Evolutionary conservation across 441 rosid genomes (phyloP).

Genomic region (Daphne laureola): DNA sequence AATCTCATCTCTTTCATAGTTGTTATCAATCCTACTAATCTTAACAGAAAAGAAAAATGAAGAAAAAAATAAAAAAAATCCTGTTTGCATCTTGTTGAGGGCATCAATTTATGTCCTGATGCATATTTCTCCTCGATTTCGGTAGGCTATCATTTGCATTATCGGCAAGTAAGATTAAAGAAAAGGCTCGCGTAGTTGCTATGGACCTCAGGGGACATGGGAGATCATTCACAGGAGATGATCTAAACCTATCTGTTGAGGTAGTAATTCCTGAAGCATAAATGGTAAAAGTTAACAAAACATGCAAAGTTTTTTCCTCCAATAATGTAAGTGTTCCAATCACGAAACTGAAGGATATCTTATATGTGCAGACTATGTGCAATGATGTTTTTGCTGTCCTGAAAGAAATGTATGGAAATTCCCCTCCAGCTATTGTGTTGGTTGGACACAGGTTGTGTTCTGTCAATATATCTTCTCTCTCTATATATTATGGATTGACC

Average conservation of each 20-base stretch:
- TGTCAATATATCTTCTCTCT: slow-evolving; percentile 13
- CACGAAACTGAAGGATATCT: slow-evolving; percentile 12
- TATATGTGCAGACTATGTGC: slow-evolving; percentile 78
- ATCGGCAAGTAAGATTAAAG: slow-evolving; percentile 73
- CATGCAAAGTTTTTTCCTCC: slow-evolving; percentile 1
- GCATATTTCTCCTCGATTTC: slow-evolving; percentile 7
- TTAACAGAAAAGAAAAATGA: not conserved
- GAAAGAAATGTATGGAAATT: slow-evolving; percentile 81
- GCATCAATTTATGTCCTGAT: not conserved
- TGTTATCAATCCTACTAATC: no score
- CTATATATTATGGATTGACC: not conserved
- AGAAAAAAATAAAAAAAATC: not conserved
- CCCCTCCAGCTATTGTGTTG: slow-evolving; percentile 87
- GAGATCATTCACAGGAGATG: slow-evolving; percentile 72
- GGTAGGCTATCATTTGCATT: slow-evolving; percentile 84
- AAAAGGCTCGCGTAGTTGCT: slow-evolving; percentile 79
- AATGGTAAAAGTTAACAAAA: not conserved
- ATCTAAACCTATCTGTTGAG: slow-evolving; percentile 79
- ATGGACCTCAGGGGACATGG: slow-evolving; percentile 98
- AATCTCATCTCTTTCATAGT: not conserved
- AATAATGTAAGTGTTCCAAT: not conserved
- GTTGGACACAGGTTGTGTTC: slow-evolving; percentile 88
- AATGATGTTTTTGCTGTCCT: slow-evolving; percentile 71
- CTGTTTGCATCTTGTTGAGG: not conserved
- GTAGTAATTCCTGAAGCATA: slow-evolving; percentile 22